Base-by-base conservation (phyloP, 306 rosid genomes). In the Castanea mollissima region DNA sequence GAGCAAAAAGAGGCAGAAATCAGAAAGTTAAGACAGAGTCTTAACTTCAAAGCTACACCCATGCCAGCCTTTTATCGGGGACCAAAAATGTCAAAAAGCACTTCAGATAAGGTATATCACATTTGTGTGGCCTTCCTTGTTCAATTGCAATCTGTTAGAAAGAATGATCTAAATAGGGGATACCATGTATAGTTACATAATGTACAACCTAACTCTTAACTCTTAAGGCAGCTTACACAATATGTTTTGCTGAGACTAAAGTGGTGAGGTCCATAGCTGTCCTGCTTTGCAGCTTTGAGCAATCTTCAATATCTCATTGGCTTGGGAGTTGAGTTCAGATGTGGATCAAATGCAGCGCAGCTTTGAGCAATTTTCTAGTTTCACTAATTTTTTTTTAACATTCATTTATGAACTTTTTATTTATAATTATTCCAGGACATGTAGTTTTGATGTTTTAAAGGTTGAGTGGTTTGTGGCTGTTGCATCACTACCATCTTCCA, bases 401-500 rank as follows among this genome's bases (percentile, higher is more conserved):
- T 54, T 35, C 46, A 65, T 32, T 69, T 23, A 8, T 58, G 23
- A 16, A 13, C 25, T 29, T 73, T 54, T 71, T 29, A 11, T 23
- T 70, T 23, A 32, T 77, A 21, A 59, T 70, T 32, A 74, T 78
- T 85, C 60, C 86, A 92, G 99, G 98, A 78, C 94, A 90, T 67
- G 86, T 89, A 15, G 80, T 93, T 95, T 90, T 90, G 99, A 95
- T 86, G 76, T 95, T 34, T 35, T 84, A 81, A 91, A 89, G 87
- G 79, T 73, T 38, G 98, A 93, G 82, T 89, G 99, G 99, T 93
- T 93, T 3, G 69, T 89, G 76, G 87, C 89, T 75, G 80, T 88
- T 80, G 52, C 87, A 52, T 84, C 98, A 11, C 90, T 89, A 77
- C 86, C 90, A 27, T 90, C 98, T 82, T 91, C 98, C 74, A 87